Evolutionary conservation across 345 rosid genomes (phyloP).

Genomic region (Populus euphratica): DNA sequence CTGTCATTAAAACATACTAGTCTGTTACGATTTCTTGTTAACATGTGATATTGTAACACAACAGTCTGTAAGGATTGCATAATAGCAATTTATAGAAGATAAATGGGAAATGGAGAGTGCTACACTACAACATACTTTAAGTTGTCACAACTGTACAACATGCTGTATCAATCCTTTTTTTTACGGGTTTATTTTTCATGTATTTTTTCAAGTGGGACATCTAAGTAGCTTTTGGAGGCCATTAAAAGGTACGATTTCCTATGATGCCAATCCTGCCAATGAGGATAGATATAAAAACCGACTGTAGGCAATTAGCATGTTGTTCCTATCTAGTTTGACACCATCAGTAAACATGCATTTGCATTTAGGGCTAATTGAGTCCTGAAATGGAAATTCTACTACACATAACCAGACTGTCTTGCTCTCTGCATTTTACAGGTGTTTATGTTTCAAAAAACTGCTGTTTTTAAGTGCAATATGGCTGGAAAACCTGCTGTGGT

Average conservation of each 20-base stretch:
- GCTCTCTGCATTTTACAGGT: conserved; percentile 44
- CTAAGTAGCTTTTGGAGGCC: not conserved
- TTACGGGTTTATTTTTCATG: not conserved
- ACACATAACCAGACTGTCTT: not conserved
- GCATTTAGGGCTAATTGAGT: not conserved
- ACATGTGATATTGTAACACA: not conserved
- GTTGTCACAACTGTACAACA: not conserved
- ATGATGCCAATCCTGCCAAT: not conserved
- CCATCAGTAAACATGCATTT: not conserved
- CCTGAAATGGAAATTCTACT: not conserved
- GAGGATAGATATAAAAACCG: not conserved
- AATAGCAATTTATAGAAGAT: not conserved
- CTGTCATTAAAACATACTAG: not conserved
- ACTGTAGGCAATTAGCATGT: not conserved
- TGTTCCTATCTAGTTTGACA: not conserved
- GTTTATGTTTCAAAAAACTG: conserved; percentile 89
- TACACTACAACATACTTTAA: not conserved
- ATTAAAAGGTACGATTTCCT: not conserved
- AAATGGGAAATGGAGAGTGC: not conserved
- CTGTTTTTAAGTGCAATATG: conserved; percentile 89
- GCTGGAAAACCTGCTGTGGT: conserved; percentile 93
- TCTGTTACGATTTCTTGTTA: not conserved
- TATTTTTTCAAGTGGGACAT: not conserved
- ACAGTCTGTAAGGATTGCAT: not conserved
- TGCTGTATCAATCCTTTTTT: not conserved